phyloP scores from a whole-genome alignment of 192 early-diverging fungal species.

The Coemansia aciculifera region DNA sequence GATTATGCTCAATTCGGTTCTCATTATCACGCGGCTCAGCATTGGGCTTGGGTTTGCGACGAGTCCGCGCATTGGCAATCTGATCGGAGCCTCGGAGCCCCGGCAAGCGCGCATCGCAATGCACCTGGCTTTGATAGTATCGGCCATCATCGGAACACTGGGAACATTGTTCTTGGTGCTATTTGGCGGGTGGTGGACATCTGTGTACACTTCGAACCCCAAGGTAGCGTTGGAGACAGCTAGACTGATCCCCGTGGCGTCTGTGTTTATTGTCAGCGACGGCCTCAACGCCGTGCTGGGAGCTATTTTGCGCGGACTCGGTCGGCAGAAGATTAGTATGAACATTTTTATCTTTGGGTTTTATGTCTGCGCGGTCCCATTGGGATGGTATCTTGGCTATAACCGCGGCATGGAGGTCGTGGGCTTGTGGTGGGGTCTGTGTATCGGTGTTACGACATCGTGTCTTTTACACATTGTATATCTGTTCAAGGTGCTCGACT shows the following conservation, averaged over 20 bases:
- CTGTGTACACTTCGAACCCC: constrained; percentile 67
- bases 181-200: constrained; percentile 48
- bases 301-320: constrained; percentile 58
- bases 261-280: constrained; percentile 66
- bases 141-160: constrained; percentile 12
- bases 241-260: constrained; percentile 67
- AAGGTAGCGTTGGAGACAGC: constrained; percentile 69
- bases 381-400: constrained; percentile 58
- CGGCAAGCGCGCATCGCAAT: constrained; percentile 19
- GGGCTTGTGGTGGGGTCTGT: constrained; percentile 54
- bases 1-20: constrained; percentile 59
- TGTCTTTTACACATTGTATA: constrained; percentile 32
- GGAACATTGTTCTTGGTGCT: background rate
- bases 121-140: constrained; percentile 20
- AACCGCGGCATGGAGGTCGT: constrained; percentile 31
- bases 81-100: constrained; percentile 46
- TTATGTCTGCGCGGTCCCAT: constrained; percentile 58
- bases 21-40: constrained; percentile 54
- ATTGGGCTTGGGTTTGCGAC: constrained; percentile 59
- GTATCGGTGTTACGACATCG: constrained; percentile 33
- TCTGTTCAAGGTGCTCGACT: constrained; percentile 26
- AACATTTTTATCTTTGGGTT: constrained; percentile 57
- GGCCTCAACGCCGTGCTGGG: constrained; percentile 62
- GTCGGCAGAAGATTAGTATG: constrained; percentile 56
- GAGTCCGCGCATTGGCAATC: constrained; percentile 58